phyloP scores from a whole-genome alignment of 106 monocot species.

The Posidonia australis region DNA sequence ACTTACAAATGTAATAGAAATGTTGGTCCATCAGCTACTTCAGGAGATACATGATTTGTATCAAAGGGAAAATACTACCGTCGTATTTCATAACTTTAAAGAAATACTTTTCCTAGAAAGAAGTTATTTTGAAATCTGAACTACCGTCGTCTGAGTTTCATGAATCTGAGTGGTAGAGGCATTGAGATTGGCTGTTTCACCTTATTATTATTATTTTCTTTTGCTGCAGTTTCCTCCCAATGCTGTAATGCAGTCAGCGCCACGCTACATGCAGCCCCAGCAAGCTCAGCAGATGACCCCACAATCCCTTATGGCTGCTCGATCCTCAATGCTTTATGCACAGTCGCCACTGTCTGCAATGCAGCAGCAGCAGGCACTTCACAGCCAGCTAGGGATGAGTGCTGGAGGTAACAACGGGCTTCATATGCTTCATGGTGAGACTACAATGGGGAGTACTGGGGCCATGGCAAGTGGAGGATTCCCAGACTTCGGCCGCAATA shows the following conservation, averaged over 20 bases:
- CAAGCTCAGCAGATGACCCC: conserved; percentile 12
- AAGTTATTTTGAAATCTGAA: no score
- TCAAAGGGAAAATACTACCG: no score
- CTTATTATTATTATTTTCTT: background rate
- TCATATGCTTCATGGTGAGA: conserved; percentile 62
- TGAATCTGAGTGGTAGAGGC: background rate
- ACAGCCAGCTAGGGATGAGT: conserved; percentile 52
- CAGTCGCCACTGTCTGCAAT: conserved; percentile 8
- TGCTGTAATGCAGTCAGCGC: conserved; percentile 10
- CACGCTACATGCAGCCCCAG: conserved; percentile 16
- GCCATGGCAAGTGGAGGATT: conserved; percentile 30
- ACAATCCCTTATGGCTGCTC: conserved; percentile 15
- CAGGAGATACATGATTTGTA: no score
- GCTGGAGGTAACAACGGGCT: conserved; percentile 39
- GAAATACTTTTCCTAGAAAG: no score
- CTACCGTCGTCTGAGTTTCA: no score
- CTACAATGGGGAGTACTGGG: conserved; percentile 25
- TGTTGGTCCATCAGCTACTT: no score
- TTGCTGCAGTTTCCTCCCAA: conserved; percentile 15
- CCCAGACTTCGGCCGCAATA: conserved; percentile 44
- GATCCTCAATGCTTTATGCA: conserved; percentile 18
- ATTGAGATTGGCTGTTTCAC: background rate
- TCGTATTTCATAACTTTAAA: no score
- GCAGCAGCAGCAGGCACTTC: conserved; percentile 29
- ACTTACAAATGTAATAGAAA: no score